These are phyloP conservation scores for Eucalyptus dawsonii DNA, from an alignment of 345 rosid species.

Conservation along the genomic window DNA sequence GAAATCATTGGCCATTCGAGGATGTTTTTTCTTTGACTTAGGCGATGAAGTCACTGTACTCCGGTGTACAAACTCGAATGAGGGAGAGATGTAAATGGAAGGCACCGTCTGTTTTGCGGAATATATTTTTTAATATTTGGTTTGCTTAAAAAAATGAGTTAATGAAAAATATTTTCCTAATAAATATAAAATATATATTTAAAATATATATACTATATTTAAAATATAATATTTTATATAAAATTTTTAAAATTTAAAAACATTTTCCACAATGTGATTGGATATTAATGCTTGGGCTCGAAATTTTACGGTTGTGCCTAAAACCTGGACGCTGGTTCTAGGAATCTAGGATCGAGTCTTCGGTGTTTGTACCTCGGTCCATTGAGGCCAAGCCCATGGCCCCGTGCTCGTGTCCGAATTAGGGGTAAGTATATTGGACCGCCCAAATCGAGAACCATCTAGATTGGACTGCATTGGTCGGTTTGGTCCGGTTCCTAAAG, in stretches of 20 bases:
- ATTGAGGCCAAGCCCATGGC: background rate
- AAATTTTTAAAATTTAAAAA: too few species aligned
- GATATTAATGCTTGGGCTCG: background rate
- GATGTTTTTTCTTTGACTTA: background rate
- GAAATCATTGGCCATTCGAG: background rate
- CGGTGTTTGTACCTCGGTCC: rapidly evolving
- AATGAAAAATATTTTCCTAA: too few species aligned
- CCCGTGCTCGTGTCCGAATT: rapidly evolving
- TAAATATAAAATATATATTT: too few species aligned
- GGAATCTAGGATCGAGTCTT: rapidly evolving
- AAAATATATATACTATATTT: too few species aligned
- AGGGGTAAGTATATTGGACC: too few species aligned
- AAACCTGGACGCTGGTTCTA: background rate
- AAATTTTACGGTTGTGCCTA: rapidly evolving
- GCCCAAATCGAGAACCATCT: rapidly evolving
- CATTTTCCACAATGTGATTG: background rate
- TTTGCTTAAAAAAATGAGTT: rapidly evolving
- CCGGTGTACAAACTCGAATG: background rate
- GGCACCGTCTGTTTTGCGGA: background rate
- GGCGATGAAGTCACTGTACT: background rate
- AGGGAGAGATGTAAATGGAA: background rate
- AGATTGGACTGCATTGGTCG: rapidly evolving
- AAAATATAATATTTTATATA: rapidly evolving
- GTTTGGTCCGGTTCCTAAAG: rapidly evolving
- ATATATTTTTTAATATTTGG: background rate